A percentile compares a stretch with the other conserved stretches of the same genome.
phyloP scores from a whole-genome alignment of 495 filamentous ascomycete species.

The Penicillium bovifimosum region DNA sequence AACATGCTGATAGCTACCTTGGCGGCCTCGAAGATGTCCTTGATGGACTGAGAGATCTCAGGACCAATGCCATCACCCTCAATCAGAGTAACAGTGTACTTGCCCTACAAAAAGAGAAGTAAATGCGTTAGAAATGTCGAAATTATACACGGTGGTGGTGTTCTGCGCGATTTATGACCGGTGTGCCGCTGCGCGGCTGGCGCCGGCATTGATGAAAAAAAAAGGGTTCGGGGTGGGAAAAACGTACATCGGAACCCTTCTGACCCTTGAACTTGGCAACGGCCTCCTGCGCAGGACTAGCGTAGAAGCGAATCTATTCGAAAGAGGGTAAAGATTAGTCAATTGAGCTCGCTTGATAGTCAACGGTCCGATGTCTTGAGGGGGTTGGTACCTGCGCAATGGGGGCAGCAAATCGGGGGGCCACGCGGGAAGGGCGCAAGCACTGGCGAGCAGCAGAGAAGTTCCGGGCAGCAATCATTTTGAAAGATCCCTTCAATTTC shows the following conservation, averaged over 20 bases:
- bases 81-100: conserved; percentile 92
- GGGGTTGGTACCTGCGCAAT: conserved; percentile 46
- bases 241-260: conserved; percentile 76
- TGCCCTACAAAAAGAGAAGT: conserved; percentile 54
- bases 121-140: conserved; percentile 12
- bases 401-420: conserved; percentile 43
- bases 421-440: conserved; percentile 46
- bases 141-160: background rate
- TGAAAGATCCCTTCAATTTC: conserved; percentile 30
- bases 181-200: conserved; percentile 15
- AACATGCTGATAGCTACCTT: conserved; percentile 52
- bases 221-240: conserved; percentile 12
- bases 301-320: conserved; percentile 43
- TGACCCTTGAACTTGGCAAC: conserved; percentile 90
- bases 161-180: conserved; percentile 1
- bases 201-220: conserved; percentile 21
- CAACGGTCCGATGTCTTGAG: conserved; percentile 4
- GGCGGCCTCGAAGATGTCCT: conserved; percentile 94
- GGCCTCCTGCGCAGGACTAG: conserved; percentile 55
- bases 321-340: conserved; percentile 21
- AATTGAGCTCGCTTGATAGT: conserved; percentile 10
- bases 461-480: conserved; percentile 56
- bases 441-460: conserved; percentile 53
- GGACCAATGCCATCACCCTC: conserved; percentile 98
- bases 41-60: conserved; percentile 94